Conservation (phyloP, 2,329 filamentous ascomycete species). For the Cladosporium sp. region DNA sequence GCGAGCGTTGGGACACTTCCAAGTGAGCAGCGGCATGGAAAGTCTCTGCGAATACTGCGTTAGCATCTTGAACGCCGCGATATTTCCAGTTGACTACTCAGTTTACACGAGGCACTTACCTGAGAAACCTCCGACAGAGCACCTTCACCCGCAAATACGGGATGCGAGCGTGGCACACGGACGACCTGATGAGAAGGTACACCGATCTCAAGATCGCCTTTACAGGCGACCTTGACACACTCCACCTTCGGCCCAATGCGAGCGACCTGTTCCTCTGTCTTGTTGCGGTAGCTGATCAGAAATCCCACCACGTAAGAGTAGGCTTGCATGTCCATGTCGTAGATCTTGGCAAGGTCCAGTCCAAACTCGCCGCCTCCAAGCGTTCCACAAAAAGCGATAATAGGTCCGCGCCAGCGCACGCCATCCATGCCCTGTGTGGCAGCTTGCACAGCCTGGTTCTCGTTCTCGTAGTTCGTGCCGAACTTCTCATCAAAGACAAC, state of each 20-base stretch:
- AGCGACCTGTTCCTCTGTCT: neutral
- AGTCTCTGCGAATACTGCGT: neutral
- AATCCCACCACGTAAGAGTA: neutral
- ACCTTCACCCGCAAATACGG: neutral
- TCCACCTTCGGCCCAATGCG: neutral
- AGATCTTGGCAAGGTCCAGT: neutral
- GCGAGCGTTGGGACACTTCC: neutral
- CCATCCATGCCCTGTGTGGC: neutral
- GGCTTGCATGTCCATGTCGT: neutral
- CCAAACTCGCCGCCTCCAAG: neutral
- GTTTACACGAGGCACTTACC: neutral
- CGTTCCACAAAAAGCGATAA: neutral
- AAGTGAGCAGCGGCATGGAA: neutral
- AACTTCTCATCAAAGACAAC: neutral
- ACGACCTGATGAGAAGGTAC: neutral
- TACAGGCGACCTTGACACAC: neutral
- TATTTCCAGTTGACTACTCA: neutral
- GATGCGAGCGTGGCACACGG: neutral
- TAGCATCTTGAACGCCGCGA: neutral
- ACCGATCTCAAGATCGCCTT: neutral
- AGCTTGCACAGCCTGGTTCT: neutral
- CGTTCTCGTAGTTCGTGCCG: neutral
- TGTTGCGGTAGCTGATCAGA: neutral
- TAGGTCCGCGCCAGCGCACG: neutral
- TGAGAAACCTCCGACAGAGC: neutral